phyloP scores from a whole-genome alignment of 805 yeast genomes.

The Ogataea methylovora region DNA sequence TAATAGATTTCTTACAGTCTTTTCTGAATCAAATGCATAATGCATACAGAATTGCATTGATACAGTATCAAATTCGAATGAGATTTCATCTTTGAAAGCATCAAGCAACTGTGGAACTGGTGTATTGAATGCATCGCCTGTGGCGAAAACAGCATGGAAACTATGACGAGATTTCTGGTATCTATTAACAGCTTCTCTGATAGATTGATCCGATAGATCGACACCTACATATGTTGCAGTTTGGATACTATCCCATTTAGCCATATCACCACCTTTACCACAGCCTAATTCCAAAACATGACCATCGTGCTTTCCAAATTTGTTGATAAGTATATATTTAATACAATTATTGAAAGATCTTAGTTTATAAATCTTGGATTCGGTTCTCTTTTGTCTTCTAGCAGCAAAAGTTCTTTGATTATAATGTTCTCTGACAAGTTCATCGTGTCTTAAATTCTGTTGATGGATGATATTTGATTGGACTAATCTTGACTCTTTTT shows the following conservation, averaged over 20 bases:
- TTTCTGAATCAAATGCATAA: conserved; percentile 87
- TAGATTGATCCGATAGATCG: conserved; percentile 85
- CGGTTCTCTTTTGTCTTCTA: conserved; percentile 51
- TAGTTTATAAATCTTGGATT: conserved; percentile 79
- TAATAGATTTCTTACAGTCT: conserved; percentile 64
- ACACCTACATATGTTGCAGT: conserved; percentile 79
- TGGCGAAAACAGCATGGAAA: conserved; percentile 61
- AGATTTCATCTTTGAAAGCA: conserved; percentile 53
- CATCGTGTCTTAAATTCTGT: conserved; percentile 35
- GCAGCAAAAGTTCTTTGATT: conserved; percentile 75
- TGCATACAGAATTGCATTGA: conserved; percentile 91
- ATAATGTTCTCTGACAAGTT: conserved; percentile 74
- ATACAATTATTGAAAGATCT: conserved; percentile 89
- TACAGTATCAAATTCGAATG: conserved; percentile 82
- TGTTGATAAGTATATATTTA: conserved; percentile 76
- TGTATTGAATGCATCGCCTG: conserved; percentile 84
- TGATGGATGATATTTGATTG: conserved; percentile 7
- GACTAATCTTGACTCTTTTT: conserved; percentile 17
- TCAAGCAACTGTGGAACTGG: conserved; percentile 60
- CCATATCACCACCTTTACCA: conserved; percentile 97
- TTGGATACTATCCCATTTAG: conserved; percentile 74
- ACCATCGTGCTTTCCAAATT: conserved; percentile 46
- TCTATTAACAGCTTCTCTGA: conserved; percentile 76
- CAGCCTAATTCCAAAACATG: conserved; percentile 84
- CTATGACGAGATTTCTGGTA: conserved; percentile 44